Evolutionary conservation across 495 filamentous ascomycete species (phyloP).

Genomic region (Pseudevernia furfuracea): DNA sequence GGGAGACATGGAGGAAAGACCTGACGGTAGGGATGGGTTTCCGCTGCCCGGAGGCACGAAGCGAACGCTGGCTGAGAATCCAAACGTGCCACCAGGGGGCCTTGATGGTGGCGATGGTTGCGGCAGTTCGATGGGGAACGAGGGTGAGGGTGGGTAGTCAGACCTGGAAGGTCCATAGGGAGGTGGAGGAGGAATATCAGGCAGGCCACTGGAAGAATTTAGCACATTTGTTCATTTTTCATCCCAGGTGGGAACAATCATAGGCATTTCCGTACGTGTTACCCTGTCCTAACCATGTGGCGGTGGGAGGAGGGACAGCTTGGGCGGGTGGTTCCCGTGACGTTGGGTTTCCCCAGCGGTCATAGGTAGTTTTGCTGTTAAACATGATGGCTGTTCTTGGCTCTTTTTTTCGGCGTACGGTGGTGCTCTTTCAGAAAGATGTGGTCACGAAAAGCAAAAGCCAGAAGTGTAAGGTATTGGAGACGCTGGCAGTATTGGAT

Average conservation of each 20-base stretch:
- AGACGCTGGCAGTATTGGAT: not conserved
- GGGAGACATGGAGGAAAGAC: not conserved
- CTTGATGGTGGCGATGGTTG: conserved; percentile 1
- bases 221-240: not conserved
- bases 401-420: not conserved
- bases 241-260: not conserved
- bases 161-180: not conserved
- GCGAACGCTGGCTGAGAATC: not conserved
- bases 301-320: not conserved
- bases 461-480: not conserved
- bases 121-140: not conserved
- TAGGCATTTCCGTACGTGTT: not conserved
- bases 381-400: not conserved
- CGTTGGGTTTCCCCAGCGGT: not conserved
- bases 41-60: not conserved
- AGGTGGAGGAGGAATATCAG: not conserved
- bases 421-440: not conserved
- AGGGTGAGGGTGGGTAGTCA: not conserved
- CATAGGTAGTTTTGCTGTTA: not conserved
- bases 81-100: not conserved
- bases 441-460: not conserved
- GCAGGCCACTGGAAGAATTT: not conserved
- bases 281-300: not conserved
- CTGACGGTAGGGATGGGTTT: not conserved
- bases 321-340: not conserved